phyloP scores from a whole-genome alignment of 345 rosid genomes.

The Draba incana region DNA sequence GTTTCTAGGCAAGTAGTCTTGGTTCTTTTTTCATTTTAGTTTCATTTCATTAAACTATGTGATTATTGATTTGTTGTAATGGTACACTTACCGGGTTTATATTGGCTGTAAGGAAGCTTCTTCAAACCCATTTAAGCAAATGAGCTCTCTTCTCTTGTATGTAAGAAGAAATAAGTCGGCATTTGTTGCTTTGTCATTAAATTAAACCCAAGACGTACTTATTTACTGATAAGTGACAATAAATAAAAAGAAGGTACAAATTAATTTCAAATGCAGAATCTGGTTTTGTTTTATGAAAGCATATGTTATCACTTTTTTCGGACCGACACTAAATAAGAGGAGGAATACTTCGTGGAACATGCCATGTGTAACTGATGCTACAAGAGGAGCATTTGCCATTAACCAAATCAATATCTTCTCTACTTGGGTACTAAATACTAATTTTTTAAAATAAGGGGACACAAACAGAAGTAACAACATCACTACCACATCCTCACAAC shows the following conservation, averaged over 20 bases:
- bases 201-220: constrained; percentile 20
- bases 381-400: constrained; percentile 12
- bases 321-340: constrained; percentile 28
- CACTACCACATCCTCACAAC: too few species aligned
- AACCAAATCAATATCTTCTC: constrained; percentile 24
- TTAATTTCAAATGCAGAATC: not conserved
- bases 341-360: constrained; percentile 7
- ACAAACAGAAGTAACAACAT: constrained; percentile 19
- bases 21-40: not conserved
- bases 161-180: too few species aligned
- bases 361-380: constrained; percentile 10
- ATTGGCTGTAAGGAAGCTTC: constrained; percentile 70
- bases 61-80: not conserved
- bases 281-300: not conserved
- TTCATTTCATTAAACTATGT: constrained; percentile 7
- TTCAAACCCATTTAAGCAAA: constrained; percentile 56
- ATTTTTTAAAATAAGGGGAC: constrained; percentile 14
- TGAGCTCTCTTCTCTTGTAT: constrained; percentile 37
- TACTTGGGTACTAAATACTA: not conserved
- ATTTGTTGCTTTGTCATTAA: constrained; percentile 12
- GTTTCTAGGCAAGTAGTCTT: constrained; percentile 67
- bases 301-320: not conserved
- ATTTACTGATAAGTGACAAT: too few species aligned
- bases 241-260: not conserved
- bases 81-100: constrained; percentile 61